Evolutionary conservation across 768 basidiomycete species (phyloP), one percentile per base, ranked within the genome.

Genomic region (Lyophyllum semitale): DNA sequence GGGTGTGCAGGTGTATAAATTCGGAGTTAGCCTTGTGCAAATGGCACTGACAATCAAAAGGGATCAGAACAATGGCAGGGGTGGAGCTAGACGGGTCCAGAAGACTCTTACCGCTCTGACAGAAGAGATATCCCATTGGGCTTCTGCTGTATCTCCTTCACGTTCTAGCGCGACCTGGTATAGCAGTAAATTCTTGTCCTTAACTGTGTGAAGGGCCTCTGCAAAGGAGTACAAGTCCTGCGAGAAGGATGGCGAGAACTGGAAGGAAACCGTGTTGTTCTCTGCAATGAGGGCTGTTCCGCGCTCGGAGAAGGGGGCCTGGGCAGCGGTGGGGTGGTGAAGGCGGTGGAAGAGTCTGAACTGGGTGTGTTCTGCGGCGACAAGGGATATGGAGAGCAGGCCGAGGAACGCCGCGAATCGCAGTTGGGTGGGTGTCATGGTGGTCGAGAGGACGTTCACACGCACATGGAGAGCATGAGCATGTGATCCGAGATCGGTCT

Each of bases 141-240:
- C 68, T 59, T 79, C 76, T 54, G 77, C 59, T 35, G 60, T 61
- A 53, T 77, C 77, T 20, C 66, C 67, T 22, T 72, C 73, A 35
- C 73, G 80, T 47, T 82, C 74, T 59, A 93, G 73, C 42, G 91
- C 88, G 43, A 93, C 71, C 71, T 93, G 90, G 69, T 92, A 92
- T 52, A 87, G 70, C 15, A 81, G 77, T 8, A 72, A 70, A 49
- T 76, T 71, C 15, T 68, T 57, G 20, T 74, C 64, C 43, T 69
- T 73, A 27, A 71, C 52, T 35, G 66, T 49, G 25, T 76, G 68
- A 27, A 81, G 65, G 17, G 63, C 60, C 45, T 74, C 70, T 40
- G 77, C 63, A 61, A 84, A 81, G 11, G 74, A 62, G 40, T 58
- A 68, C 30, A 87, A 68, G 68, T 86, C 83, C 53, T 81, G 63